These are phyloP conservation scores for Digitaria exilis DNA, from an alignment of 202 grass and related monocot genomes.

Conservation along the genomic window DNA sequence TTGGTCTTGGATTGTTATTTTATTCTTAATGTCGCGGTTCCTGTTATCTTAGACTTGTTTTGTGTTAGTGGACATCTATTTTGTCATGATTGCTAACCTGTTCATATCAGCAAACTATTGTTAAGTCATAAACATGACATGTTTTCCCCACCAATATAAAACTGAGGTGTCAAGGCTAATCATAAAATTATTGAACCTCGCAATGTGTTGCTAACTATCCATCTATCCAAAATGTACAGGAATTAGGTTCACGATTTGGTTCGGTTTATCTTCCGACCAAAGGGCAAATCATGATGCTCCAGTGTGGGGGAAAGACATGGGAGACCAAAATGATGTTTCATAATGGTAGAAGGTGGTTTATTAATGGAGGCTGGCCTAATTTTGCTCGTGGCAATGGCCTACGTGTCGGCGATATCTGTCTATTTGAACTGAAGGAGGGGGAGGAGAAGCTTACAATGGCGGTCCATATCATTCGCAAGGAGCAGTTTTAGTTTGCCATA, in stretches of 20 bases:
- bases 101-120: neutral
- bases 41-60: neutral
- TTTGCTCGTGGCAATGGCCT: constrained; percentile 60
- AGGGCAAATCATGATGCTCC: constrained; percentile 10
- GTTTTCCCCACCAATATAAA: neutral
- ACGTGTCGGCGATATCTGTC: constrained; percentile 52
- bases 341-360: neutral
- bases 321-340: neutral
- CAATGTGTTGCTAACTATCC: constrained; percentile 1
- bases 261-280: constrained; percentile 12
- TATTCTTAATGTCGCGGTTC: neutral
- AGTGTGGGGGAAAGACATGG: constrained; percentile 35
- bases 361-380: constrained; percentile 42
- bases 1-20: neutral
- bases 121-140: constrained; percentile 8
- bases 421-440: constrained; percentile 56
- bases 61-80: neutral
- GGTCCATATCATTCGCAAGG: constrained; percentile 45
- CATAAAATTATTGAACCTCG: neutral
- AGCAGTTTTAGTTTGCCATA: constrained; percentile 12
- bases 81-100: neutral
- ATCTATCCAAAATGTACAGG: neutral
- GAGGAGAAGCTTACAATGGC: constrained; percentile 35
- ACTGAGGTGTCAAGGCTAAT: neutral
- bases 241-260: constrained; percentile 21